A percentile compares a stretch with the other conserved stretches of the same genome.
These are phyloP conservation scores for Encephalitozoon romaleae DNA, from an alignment of 371 early-diverging fungal genomes.

Conservation along the genomic window DNA sequence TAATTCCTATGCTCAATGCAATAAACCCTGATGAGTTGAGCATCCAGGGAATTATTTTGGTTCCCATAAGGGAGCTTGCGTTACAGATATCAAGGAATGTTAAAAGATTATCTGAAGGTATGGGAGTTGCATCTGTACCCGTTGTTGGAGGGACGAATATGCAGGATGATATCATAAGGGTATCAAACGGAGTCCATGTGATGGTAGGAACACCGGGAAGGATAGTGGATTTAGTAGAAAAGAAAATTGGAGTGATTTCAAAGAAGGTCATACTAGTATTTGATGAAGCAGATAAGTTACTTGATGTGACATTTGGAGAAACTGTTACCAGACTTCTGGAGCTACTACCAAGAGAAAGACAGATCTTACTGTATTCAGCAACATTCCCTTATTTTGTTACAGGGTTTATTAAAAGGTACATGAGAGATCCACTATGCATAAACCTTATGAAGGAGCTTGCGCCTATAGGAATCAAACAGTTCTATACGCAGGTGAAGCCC, in stretches of 20 bases:
- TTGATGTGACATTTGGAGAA: conserved; percentile 86
- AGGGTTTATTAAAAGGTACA: conserved; percentile 78
- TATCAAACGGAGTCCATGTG: conserved; percentile 73
- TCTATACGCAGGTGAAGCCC: conserved; percentile 91
- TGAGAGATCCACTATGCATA: conserved; percentile 85
- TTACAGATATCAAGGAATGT: conserved; percentile 85
- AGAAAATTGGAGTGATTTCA: conserved; percentile 32
- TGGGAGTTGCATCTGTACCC: conserved; percentile 80
- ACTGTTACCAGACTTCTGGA: conserved; percentile 78
- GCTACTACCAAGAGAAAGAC: conserved; percentile 71
- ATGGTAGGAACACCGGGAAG: conserved; percentile 92
- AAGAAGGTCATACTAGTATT: conserved; percentile 69
- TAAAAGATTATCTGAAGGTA: conserved; percentile 75
- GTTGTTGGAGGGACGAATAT: conserved; percentile 91
- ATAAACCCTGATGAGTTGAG: conserved; percentile 62
- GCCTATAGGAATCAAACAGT: conserved; percentile 87
- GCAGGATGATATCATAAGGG: conserved; percentile 89
- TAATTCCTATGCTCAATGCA: conserved; percentile 66
- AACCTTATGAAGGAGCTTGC: conserved; percentile 94
- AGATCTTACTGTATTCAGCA: conserved; percentile 88
- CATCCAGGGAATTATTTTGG: conserved; percentile 67
- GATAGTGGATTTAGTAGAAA: conserved; percentile 67
- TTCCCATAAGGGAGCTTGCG: conserved; percentile 90
- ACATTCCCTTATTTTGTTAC: conserved; percentile 93
- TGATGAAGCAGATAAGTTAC: conserved; percentile 95